phyloP scores from a whole-genome alignment of 352 stramenopile species.

The Phytophthora agathidicida region DNA sequence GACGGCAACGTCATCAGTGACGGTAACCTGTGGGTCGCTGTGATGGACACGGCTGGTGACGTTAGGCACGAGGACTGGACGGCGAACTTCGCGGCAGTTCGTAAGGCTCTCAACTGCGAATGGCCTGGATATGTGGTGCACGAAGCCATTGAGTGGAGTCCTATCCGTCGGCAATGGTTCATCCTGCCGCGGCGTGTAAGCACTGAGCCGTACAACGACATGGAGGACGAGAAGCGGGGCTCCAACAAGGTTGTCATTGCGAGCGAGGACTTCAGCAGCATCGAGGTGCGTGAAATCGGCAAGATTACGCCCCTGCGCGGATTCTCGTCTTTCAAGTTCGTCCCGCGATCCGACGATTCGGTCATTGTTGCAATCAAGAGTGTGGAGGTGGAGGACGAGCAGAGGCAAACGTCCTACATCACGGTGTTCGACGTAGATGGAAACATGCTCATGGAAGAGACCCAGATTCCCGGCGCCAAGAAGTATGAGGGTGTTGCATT shows the following conservation, averaged over 20 bases:
- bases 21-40: slow-evolving; percentile 97
- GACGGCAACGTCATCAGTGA: slow-evolving; percentile 93
- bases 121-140: slow-evolving; percentile 97
- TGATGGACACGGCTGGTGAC: slow-evolving; percentile 86
- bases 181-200: slow-evolving; percentile 97
- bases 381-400: slow-evolving; percentile 90
- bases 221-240: slow-evolving; percentile 93
- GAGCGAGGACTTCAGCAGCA: slow-evolving; percentile 89
- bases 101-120: slow-evolving; percentile 87
- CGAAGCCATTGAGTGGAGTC: slow-evolving; percentile 97
- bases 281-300: slow-evolving; percentile 85
- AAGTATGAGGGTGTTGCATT: slow-evolving; percentile 96
- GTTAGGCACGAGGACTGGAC: slow-evolving; percentile 95
- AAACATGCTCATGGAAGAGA: slow-evolving; percentile 91
- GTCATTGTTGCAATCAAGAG: slow-evolving; percentile 95
- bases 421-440: slow-evolving; percentile 94
- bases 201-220: slow-evolving; percentile 95
- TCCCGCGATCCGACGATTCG: slow-evolving; percentile 88
- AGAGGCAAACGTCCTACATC: slow-evolving; percentile 93
- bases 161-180: slow-evolving; percentile 96
- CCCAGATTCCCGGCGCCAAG: slow-evolving; percentile 86
- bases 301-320: slow-evolving; percentile 85
- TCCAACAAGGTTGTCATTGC: slow-evolving; percentile 92
- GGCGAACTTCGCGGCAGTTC: slow-evolving; percentile 92
- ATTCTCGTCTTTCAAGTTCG: slow-evolving; percentile 96